These are phyloP conservation scores for Vicia faba DNA, from an alignment of 306 rosid species.

Conservation along the genomic window DNA sequence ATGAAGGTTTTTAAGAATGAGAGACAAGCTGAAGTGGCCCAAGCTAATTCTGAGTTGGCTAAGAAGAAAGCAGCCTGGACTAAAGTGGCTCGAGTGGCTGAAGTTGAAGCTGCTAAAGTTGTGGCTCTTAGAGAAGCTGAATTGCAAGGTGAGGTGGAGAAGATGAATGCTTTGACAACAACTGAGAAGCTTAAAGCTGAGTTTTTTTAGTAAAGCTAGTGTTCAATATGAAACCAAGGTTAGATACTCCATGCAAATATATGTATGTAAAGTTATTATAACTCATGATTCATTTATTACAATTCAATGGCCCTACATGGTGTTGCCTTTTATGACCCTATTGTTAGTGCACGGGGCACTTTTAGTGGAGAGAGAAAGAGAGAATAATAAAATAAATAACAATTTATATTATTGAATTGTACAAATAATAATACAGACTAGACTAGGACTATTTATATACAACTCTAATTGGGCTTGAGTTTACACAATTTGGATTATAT, in stretches of 20 bases:
- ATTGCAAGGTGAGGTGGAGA: constrained; percentile 45
- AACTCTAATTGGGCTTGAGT: too few relatives aligned
- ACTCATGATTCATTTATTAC: too few relatives aligned
- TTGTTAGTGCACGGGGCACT: too few relatives aligned
- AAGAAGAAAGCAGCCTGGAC: constrained; percentile 39
- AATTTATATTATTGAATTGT: too few relatives aligned
- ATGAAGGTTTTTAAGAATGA: constrained; percentile 44
- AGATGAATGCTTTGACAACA: constrained; percentile 42
- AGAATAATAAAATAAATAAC: too few relatives aligned
- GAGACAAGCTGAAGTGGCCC: constrained; percentile 39
- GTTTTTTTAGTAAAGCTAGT: constrained; percentile 40
- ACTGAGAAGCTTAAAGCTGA: constrained; percentile 48
- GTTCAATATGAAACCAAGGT: constrained; percentile 50
- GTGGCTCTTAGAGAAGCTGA: constrained; percentile 42
- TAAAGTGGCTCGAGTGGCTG: constrained; percentile 32
- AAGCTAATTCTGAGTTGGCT: constrained; percentile 42
- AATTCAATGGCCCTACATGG: too few relatives aligned
- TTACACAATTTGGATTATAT: too few relatives aligned
- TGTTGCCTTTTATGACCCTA: too few relatives aligned
- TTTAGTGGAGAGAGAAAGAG: too few relatives aligned
- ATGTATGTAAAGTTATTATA: too few relatives aligned
- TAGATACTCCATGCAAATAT: neutral
- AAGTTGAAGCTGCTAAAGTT: constrained; percentile 39
- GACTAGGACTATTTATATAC: too few relatives aligned
- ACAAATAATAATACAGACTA: too few relatives aligned